Evolutionary conservation across 169 alveolate species (phyloP), one percentile per base, ranked within the genome.

Genomic region (Babesia bovis): DNA sequence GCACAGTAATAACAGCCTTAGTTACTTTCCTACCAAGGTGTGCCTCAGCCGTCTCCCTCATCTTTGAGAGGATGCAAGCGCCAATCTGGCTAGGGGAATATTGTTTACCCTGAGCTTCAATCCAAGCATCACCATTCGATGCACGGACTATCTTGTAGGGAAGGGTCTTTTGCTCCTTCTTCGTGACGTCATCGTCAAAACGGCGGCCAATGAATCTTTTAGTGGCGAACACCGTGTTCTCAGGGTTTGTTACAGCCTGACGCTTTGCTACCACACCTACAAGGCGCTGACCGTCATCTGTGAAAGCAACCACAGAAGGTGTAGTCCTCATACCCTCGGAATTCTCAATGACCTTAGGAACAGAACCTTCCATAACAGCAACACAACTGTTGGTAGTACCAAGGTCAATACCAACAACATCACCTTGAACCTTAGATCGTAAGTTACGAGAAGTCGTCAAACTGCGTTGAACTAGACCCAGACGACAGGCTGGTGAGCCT

Each of bases 331-430:
- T 79, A 21, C 94, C 94, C 91, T 95, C 98, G 59, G 98, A 94
- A 84, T 97, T 97, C 70, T 96, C 99, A 55, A 97, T 92, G 44
- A 96, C 98, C 83, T 96, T 97, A 30, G 99, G 98, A 59, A 94
- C 94, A 70, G 93, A 90, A 44, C 98, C 98, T 89, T 96, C 98
- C 98, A 97, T 95, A 36, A 98, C 91, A 9, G 99, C 99, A 52
- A 96, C 99, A 83, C 99, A 97, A 66, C 98, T 94, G 94, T 98
- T 96, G 50, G 99, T 98, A 30, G 99, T 98, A 32, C 99, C 99
- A 88, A 98, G 89, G 85, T 98, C 99, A 45, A 98, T 97, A 75
- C 99, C 99, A 60, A 98, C 96, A 6, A 92, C 88, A 47, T 92
- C 96, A 21, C 96, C 95, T 13, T 92, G 86, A 23, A 92, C 93